These are phyloP conservation scores for Neoboletus subvelutipes DNA, from an alignment of 768 basidiomycete genomes.

Conservation along the genomic window DNA sequence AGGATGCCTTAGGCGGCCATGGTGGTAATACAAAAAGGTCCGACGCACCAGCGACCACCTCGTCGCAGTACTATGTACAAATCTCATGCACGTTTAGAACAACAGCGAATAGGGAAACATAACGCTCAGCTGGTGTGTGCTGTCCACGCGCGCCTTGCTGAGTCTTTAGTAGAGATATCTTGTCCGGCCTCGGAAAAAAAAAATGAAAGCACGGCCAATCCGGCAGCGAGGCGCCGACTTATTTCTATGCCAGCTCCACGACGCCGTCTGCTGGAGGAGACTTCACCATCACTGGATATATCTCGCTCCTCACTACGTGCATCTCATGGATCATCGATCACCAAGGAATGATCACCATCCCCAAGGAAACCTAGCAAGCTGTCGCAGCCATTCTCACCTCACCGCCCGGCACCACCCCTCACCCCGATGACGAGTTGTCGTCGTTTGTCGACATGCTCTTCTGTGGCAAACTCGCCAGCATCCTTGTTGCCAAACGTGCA, in stretches of 20 bases:
- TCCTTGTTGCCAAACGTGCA: constrained; percentile 92
- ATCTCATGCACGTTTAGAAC: constrained; percentile 63
- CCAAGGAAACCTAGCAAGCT: too few relatives aligned
- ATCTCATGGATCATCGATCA: too few relatives aligned
- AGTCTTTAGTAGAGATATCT: constrained; percentile 46
- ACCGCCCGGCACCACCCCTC: too few relatives aligned
- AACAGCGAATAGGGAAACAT: constrained; percentile 48
- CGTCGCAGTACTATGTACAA: constrained; percentile 52
- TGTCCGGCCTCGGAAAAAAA: constrained; percentile 67
- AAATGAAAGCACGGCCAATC: constrained; percentile 92
- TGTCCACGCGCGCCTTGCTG: not conserved
- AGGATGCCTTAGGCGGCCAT: too few relatives aligned
- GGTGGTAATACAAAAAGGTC: constrained; percentile 47
- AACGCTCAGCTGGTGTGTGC: constrained; percentile 67
- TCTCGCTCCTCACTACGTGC: too few relatives aligned
- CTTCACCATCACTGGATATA: not conserved
- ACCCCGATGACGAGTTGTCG: constrained; percentile 47
- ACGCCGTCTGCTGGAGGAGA: constrained; percentile 94
- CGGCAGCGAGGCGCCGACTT: constrained; percentile 96
- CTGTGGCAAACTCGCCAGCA: constrained; percentile 82
- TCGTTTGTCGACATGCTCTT: constrained; percentile 91
- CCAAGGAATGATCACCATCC: too few relatives aligned
- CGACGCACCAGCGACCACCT: constrained; percentile 65
- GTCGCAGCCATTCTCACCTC: too few relatives aligned
- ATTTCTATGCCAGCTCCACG: constrained; percentile 83